Percentiles rank a stretch among this genome's conserved stretches.
These are phyloP conservation scores for Nakazawaea anatomiae DNA, from an alignment of 805 yeast genomes.

Conservation along the genomic window DNA sequence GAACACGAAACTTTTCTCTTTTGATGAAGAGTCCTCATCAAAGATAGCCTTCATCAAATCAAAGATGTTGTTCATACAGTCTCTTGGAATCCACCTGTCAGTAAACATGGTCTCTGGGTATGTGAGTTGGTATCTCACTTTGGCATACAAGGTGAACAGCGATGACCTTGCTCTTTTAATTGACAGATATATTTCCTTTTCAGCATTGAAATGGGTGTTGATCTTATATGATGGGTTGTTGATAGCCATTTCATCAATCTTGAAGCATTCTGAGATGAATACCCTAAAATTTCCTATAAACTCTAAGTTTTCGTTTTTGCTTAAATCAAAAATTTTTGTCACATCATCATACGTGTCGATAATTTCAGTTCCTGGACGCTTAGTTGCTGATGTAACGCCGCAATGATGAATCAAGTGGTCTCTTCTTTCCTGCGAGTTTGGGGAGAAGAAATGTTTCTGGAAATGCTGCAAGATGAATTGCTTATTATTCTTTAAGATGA, in stretches of 20 bases:
- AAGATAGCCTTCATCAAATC: slow-evolving; percentile 1
- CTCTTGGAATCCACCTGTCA: slow-evolving; percentile 4
- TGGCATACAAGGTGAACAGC: neutral
- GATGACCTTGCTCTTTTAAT: neutral
- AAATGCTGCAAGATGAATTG: neutral
- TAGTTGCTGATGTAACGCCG: neutral
- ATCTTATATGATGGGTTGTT: neutral
- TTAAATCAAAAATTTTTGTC: neutral
- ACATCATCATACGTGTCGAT: slow-evolving; percentile 4
- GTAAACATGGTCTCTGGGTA: slow-evolving; percentile 5
- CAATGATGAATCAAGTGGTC: slow-evolving; percentile 3
- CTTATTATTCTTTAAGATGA: slow-evolving; percentile 2
- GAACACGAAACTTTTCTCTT: neutral
- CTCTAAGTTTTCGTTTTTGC: neutral
- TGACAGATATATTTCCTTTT: neutral
- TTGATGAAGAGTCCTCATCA: neutral
- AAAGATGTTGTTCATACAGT: neutral
- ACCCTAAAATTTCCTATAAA: slow-evolving; percentile 2
- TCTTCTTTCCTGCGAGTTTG: neutral
- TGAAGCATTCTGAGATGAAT: slow-evolving; percentile 5
- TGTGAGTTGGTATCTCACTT: slow-evolving; percentile 4
- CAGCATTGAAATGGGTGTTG: slow-evolving; percentile 3
- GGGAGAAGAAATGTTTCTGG: neutral
- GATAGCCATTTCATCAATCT: neutral
- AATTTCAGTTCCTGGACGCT: slow-evolving; percentile 10